Evolutionary conservation across 192 early-diverging fungal genomes (phyloP), one percentile per base, ranked within the genome.

Genomic region (Endogone sp.): DNA sequence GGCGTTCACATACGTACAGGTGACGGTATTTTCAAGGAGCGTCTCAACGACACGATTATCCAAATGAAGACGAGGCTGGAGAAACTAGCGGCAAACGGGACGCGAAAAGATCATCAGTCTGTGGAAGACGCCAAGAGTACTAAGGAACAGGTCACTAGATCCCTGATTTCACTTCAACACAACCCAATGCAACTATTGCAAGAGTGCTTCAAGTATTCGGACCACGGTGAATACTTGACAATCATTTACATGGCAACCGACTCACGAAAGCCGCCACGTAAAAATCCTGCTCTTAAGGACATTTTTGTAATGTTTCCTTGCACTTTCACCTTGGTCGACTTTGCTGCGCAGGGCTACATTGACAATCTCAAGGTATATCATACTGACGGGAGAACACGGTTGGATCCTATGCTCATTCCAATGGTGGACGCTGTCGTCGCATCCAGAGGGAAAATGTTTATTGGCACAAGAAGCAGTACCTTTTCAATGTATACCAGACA

Each of bases 371-470:
- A 73, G 44, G 49, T 62, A 2, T 58, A 67, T 56, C 23, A 57
- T 22, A 23, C 59, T 29, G 54, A 63, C 30, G 65, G 58, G 54
- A 56, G 26, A 26, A 64, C 65, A 21, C 23, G 56, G 27, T 61
- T 55, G 21, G 54, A 64, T 10, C n/a, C 24, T 9, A 28, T 78
- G 13, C 64, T 78, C 3, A 54, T 83, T 26, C 85, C 85, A 9
- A 75, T 87, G 68, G 73, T 85, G 28, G 85, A 87, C 66, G 78
- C 77, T 8, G 75, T 82, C 6, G 74, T 85, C 31, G 76, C 78
- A 6, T 76, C 78, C 30, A 78, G 76, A 29, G 79, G 79, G 27
- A 70, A 66, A 8, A 37, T 68, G 22, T 87, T 87, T 65, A 55
- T 87, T 16, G 82, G 82, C n/a, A 87, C 82, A 0, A 67, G 71